phyloP scores from a whole-genome alignment of 1,284 basidiomycete genomes.

The Inonotus obliquus region DNA sequence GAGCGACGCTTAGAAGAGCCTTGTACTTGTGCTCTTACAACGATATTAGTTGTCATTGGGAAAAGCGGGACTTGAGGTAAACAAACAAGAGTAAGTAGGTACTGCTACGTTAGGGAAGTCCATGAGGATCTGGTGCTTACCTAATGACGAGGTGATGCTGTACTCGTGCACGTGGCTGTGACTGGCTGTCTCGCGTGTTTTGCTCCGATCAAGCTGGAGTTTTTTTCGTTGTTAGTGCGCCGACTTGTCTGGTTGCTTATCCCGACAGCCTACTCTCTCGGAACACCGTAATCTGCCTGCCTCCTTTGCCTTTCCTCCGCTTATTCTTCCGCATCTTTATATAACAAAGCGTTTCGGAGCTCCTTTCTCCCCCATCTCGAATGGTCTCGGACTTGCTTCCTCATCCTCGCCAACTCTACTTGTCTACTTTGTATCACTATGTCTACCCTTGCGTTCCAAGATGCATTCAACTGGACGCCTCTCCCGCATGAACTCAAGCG shows the following conservation, averaged over 20 bases:
- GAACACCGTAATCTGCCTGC: neutral
- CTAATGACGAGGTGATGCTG: neutral
- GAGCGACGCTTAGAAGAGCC: neutral
- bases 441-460: neutral
- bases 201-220: neutral
- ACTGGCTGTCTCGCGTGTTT: neutral
- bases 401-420: neutral
- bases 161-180: neutral
- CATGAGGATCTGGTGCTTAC: neutral
- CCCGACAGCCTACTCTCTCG: neutral
- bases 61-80: neutral
- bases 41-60: neutral
- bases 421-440: neutral
- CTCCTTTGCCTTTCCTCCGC: neutral
- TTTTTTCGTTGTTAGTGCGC: neutral
- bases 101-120: neutral
- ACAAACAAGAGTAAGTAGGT: neutral
- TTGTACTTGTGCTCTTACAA: neutral
- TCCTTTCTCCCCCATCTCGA: neutral
- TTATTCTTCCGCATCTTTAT: neutral
- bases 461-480: slow-evolving; percentile 37
- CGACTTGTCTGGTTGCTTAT: neutral
- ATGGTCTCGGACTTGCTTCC: neutral
- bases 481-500: slow-evolving; percentile 67
- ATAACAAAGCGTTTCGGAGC: neutral